These are phyloP conservation scores for Adiantum capillusveneris DNA, from an alignment of 75 land plant genomes.

Conservation along the genomic window DNA sequence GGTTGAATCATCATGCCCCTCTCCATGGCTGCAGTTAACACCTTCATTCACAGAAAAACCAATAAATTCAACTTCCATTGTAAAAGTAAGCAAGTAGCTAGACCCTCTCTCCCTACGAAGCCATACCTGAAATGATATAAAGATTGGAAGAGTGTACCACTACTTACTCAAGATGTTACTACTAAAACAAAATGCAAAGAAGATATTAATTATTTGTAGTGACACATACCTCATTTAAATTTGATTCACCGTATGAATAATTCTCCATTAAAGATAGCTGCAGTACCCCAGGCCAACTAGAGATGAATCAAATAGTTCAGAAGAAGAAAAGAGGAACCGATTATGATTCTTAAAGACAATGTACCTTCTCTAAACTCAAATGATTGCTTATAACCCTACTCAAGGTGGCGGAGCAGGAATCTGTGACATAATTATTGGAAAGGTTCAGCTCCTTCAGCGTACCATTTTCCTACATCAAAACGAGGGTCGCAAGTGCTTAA, in stretches of 20 bases:
- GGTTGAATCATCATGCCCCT: neutral
- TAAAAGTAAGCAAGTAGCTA: neutral
- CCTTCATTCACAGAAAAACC: too few species aligned
- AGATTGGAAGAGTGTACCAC: neutral
- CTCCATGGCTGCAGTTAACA: neutral
- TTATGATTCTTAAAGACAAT: neutral
- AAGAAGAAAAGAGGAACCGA: neutral
- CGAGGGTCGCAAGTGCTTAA: too few species aligned
- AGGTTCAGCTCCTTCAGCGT: constrained; percentile 21
- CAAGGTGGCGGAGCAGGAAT: constrained; percentile 10
- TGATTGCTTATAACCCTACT: neutral
- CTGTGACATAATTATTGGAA: constrained; percentile 25
- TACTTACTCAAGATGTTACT: neutral
- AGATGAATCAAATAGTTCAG: neutral
- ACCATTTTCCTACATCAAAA: constrained; percentile 16
- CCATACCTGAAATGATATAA: neutral
- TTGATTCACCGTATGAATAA: constrained; percentile 26
- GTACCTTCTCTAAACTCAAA: constrained; percentile 1
- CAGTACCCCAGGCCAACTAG: neutral
- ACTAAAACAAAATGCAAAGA: too few species aligned
- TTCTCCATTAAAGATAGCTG: constrained; percentile 34
- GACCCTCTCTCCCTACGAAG: neutral
- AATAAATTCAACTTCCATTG: too few species aligned
- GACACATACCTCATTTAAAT: constrained; percentile 22
- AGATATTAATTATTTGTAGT: too few species aligned